Base-by-base conservation (phyloP, 352 stramenopile species). In the Halophytophthora batemanensis region DNA sequence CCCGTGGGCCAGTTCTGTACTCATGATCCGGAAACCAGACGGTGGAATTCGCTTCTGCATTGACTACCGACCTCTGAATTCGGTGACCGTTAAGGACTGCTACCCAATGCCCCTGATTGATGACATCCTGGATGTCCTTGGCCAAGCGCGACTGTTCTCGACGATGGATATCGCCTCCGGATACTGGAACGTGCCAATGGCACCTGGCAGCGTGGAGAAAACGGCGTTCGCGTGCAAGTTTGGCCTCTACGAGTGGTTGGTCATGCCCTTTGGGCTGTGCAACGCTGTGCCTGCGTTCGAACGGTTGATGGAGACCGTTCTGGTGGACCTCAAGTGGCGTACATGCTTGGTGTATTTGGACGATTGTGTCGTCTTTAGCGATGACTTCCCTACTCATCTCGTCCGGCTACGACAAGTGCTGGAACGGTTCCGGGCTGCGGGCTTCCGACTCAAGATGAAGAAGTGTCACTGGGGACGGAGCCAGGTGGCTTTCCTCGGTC, bases 1-100 rank as follows among this genome's bases (percentile, higher is more conserved):
- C 31, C 53, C 40, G 0, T 61, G 45, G 53, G 33, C 53, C 0
- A 61, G 53, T 6, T 46, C 28, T 3, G 47, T 38, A 10, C n/a
- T 59, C 2, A 59, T 53, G 45, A 56, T 61, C 6, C 13, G 45
- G 0, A 60, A 60, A 1, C 53, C 45, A 0, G 44, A 55, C 2
- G 52, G 44, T 29, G 52, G 52, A 14, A 49, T 59, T 14, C 52
- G 37, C 2, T 53, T 59, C 22, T 54, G 53, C 13, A 54, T 60
- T 17, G 53, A 60, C 22, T 53, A 60, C n/a, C 28, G 45, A 2
- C 22, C 17, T 6, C 15, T 60, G 15, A 60, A 60, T 15, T 18
- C 53, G 0, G 22, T 60, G 3, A 54, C 45, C 5, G 23, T 53
- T 3, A 49, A 53, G 11, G 53, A 54, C 22, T 54, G 53, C n/a